Base-by-base conservation (phyloP, 306 rosid species). In the Malus asiatica region DNA sequence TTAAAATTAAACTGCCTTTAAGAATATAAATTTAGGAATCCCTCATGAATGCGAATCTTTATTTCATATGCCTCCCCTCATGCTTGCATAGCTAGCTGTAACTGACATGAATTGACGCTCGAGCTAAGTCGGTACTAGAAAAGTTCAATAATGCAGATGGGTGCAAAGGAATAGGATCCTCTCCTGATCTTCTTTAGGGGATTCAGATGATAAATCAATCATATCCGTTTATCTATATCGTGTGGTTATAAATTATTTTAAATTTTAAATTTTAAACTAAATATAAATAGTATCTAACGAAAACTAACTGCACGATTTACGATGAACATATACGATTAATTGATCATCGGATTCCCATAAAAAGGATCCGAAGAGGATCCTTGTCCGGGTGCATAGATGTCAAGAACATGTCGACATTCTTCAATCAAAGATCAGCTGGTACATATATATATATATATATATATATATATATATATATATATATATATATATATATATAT, bases 351-450 rank as follows among this genome's bases (percentile, higher is more conserved):
- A 35, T 35, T 35, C 0, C 9, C 40, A 35, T 2, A 6, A 6
- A 35, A 0, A 6, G 0, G 9, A 6, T 35, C 2, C 8, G 40
- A 2, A 35, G 9, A 35, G 40, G 8, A 35, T 35, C 40, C 9
- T 35, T 35, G 8, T 35, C 40, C 40, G 57, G 4, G n/a, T 27
- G 8, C 20, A 22, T 69, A 35, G 27, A 76, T 84, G 83, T 73
- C 80, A 11, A 35, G 42, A 69, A 35, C 25, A 53, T 79, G 90
- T 81, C 60, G 76, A 77, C 89, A 86, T 67, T 20, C 38, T 66
- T 3, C 2, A 3, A 46, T 13, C 22, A 40, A 53, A 11, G 3
- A 32, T 46, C 59, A 16, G 42, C 32, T 30, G 44, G 9, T 63
- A 1, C 6, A 27, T 27, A 27, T 27, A 27, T 2, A 11, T 14